phyloP scores from a whole-genome alignment of 1,139 yeast species.

The Kodamaea plutei region DNA sequence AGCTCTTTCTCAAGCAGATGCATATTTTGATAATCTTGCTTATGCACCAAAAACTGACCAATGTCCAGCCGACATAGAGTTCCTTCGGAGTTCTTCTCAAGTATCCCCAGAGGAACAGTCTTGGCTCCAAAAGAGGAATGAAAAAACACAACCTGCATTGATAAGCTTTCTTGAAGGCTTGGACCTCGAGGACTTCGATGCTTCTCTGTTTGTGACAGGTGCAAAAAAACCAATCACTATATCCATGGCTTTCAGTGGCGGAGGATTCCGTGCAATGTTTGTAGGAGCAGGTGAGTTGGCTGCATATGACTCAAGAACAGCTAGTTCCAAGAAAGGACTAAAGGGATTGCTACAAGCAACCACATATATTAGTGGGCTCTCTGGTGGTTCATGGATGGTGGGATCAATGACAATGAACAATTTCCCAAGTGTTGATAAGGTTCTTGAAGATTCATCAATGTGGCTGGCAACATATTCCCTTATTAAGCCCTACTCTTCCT shows the following conservation, averaged over 20 bases:
- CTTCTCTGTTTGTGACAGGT: constrained; percentile 10
- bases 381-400: constrained; percentile 21
- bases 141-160: constrained; percentile 48
- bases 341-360: constrained; percentile 19
- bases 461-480: constrained; percentile 34
- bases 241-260: constrained; percentile 81
- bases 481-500: constrained; percentile 20
- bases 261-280: constrained; percentile 89
- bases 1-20: background rate
- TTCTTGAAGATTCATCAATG: constrained; percentile 3
- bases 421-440: constrained; percentile 15
- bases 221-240: constrained; percentile 39
- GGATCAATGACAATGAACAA: constrained; percentile 15
- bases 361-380: constrained; percentile 18
- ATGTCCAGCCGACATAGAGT: background rate
- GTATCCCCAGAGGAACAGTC: constrained; percentile 31
- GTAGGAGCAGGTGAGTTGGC: constrained; percentile 79
- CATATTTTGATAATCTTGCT: constrained; percentile 7
- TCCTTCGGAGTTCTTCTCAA: constrained; percentile 1
- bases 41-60: background rate
- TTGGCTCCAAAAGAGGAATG: constrained; percentile 48
- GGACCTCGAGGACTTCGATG: constrained; percentile 15
- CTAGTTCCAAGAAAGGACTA: constrained; percentile 18
- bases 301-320: constrained; percentile 70
- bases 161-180: constrained; percentile 22